These are phyloP conservation scores for Heritiera littoralis DNA, from an alignment of 345 rosid genomes.

Conservation along the genomic window DNA sequence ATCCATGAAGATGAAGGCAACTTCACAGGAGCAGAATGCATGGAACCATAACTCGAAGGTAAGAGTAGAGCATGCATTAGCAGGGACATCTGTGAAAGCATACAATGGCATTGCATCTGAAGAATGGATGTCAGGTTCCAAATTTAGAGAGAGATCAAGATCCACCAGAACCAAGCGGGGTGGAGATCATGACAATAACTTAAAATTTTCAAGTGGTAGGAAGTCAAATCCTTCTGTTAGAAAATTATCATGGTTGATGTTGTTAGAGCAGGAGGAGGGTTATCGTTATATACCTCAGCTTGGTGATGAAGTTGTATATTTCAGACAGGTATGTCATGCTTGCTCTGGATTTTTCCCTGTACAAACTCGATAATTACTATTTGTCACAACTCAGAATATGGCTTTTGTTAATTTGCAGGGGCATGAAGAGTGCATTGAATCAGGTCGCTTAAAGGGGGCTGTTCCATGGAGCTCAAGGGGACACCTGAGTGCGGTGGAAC, in stretches of 20 bases:
- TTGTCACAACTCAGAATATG: conserved; percentile 16
- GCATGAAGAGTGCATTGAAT: conserved; percentile 64
- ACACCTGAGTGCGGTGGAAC: conserved; percentile 66
- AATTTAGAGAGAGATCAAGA: conserved; percentile 48
- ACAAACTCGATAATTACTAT: neutral
- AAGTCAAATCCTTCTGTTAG: conserved; percentile 42
- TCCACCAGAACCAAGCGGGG: conserved; percentile 52
- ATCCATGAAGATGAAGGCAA: conserved; percentile 62
- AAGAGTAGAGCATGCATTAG: conserved; percentile 42
- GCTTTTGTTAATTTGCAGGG: conserved; percentile 61
- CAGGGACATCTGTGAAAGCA: conserved; percentile 39
- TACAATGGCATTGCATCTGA: conserved; percentile 41
- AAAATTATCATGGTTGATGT: conserved; percentile 81
- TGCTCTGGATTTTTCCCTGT: conserved; percentile 6
- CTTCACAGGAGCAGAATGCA: conserved; percentile 41
- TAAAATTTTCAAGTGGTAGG: conserved; percentile 32
- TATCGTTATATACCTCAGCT: conserved; percentile 92
- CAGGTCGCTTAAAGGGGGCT: conserved; percentile 40
- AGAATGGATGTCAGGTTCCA: conserved; percentile 71
- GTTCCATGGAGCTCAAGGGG: conserved; percentile 70
- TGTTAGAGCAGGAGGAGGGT: conserved; percentile 82
- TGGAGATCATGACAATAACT: conserved; percentile 28
- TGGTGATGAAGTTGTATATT: conserved; percentile 83
- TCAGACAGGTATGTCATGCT: conserved; percentile 67
- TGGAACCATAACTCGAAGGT: conserved; percentile 32